Percentiles rank a stretch among this genome's conserved stretches.
Conservation (phyloP, 176 grass and related monocot genomes). For the Musa itinerans region DNA sequence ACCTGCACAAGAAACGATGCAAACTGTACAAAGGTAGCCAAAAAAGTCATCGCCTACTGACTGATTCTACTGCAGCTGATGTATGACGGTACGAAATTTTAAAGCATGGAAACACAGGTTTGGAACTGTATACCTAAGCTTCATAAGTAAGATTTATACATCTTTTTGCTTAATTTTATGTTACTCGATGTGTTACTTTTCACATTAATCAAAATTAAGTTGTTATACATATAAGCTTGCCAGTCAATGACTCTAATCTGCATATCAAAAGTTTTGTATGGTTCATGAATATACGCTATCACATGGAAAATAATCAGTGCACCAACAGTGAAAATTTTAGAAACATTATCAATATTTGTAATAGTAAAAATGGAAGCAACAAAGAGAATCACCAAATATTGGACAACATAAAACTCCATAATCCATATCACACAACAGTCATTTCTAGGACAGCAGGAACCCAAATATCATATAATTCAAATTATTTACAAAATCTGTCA, state of each 20-base stretch:
- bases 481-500: too few species aligned
- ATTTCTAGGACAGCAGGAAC: not conserved
- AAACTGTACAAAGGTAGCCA: not conserved
- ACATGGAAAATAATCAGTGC: not conserved
- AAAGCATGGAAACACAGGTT: not conserved
- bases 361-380: not conserved
- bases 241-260: too few species aligned
- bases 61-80: not conserved
- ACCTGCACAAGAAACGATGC: conserved; percentile 43
- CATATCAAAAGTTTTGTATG: too few species aligned
- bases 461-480: not conserved
- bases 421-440: not conserved
- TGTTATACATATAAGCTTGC: too few species aligned
- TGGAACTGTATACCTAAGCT: not conserved
- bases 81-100: not conserved
- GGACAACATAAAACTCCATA: not conserved
- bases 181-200: too few species aligned
- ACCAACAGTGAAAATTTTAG: not conserved
- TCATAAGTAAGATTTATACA: not conserved
- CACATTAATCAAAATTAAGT: too few species aligned
- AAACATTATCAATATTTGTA: not conserved
- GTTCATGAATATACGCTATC: not conserved
- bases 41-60: conserved; percentile 5
- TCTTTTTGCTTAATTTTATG: not conserved
- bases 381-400: not conserved